Evolutionary conservation across 768 basidiomycete genomes (phyloP), one percentile per base, ranked within the genome.

Genomic region (Pulveroboletus sp.): DNA sequence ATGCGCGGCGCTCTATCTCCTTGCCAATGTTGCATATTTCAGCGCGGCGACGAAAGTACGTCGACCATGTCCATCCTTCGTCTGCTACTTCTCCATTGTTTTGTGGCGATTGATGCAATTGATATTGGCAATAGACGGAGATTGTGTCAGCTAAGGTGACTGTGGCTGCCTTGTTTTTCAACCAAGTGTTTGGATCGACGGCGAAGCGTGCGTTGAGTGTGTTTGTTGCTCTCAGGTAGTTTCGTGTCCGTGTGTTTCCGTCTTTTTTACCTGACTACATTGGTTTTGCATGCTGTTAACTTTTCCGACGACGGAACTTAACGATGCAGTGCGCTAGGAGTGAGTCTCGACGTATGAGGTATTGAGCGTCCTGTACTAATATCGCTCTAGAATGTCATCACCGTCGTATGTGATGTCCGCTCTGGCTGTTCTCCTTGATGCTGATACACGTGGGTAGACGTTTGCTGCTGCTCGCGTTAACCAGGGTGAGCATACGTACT

Each of bases 1-100:
- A 24, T 80, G 79, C 32, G 72, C 78, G 0, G 57, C 69, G 2
- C 61, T 83, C 3, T 83, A 83, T 47, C 52, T 82, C 13, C 65
- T 83, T 5, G 79, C 79, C 3, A 82, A 83, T 45, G 67, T 83
- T 2, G 76, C 81, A 3, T 82, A 82, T 56, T 82, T 81, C 42
- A 72, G 79, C 11, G 67, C 63, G 5, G 54, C 65, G 0, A 63
- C 53, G 21, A 61, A 60, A 55, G 66, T 61, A 4, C 9, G 53
- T 35, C 27, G 27, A 28, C 27, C 27, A 28, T 28, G 27, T 28
- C 21, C 27, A 4, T 28, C 8, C 8, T 6, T 28, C 27, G 5
- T 28, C 6, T 8, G 8, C 27, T 6, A 8, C 1, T 32, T 5
- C 0, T 13, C 32, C 35, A 28, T 4, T 28, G 27, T 6, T 8